phyloP scores from a whole-genome alignment of 352 stramenopile species.

The Plasmopara muralis region DNA sequence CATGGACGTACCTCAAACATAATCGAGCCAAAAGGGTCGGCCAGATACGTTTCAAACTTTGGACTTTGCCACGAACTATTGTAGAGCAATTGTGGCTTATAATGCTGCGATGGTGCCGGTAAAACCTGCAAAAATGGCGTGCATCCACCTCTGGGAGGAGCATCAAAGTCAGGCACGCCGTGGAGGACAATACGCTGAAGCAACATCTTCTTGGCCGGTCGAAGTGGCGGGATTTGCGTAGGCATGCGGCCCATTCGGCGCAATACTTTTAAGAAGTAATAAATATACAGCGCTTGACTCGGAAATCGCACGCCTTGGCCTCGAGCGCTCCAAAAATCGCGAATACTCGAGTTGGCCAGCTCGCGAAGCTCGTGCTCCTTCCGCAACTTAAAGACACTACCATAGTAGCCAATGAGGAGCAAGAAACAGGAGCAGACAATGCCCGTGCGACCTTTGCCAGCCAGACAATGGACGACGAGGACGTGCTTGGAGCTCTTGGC shows the following conservation, averaged over 20 bases:
- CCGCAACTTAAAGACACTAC: slow-evolving; percentile 52
- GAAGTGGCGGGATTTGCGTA: slow-evolving; percentile 47
- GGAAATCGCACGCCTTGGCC: slow-evolving; percentile 79
- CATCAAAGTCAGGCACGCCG: slow-evolving; percentile 73
- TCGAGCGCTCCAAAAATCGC: slow-evolving; percentile 68
- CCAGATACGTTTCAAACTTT: slow-evolving; percentile 54
- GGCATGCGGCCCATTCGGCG: slow-evolving; percentile 38
- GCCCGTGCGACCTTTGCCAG: slow-evolving; percentile 73
- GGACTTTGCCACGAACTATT: slow-evolving; percentile 66
- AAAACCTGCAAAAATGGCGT: slow-evolving; percentile 62
- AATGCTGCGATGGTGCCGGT: slow-evolving; percentile 52
- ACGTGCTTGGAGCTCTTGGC: slow-evolving; percentile 57
- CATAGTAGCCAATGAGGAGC: slow-evolving; percentile 69
- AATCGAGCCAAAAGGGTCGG: slow-evolving; percentile 43
- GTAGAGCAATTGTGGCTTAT: slow-evolving; percentile 50
- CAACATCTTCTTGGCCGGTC: slow-evolving; percentile 53
- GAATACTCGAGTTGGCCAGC: slow-evolving; percentile 57
- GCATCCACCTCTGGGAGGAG: slow-evolving; percentile 43
- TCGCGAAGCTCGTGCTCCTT: slow-evolving; percentile 61
- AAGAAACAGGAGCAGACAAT: slow-evolving; percentile 81
- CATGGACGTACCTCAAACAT: slow-evolving; percentile 33
- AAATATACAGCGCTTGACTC: slow-evolving; percentile 82
- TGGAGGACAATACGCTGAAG: slow-evolving; percentile 55
- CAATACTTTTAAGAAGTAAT: slow-evolving; percentile 80
- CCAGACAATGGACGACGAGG: slow-evolving; percentile 73